These are phyloP conservation scores for Ilyonectria robusta DNA, from an alignment of 2,329 filamentous ascomycete species.

Conservation along the genomic window DNA sequence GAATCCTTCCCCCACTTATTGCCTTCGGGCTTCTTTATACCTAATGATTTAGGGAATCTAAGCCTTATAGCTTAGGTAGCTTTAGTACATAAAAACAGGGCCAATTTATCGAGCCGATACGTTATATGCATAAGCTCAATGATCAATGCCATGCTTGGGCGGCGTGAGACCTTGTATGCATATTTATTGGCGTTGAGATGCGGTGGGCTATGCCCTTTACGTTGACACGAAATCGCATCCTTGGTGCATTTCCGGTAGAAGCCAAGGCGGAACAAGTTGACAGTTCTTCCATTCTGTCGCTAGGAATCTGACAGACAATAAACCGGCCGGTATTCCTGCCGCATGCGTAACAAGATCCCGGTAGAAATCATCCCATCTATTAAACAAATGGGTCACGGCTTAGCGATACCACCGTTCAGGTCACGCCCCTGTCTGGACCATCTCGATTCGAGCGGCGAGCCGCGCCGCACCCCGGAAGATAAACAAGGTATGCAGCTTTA, in stretches of 20 bases:
- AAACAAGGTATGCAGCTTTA: slow-evolving; percentile 19
- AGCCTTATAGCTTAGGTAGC: no score
- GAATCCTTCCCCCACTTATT: no score
- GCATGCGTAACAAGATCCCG: not conserved
- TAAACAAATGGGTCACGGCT: slow-evolving; percentile 5
- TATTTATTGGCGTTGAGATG: not conserved
- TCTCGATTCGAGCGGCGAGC: slow-evolving; percentile 6
- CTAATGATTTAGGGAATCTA: no score
- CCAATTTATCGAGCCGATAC: no score
- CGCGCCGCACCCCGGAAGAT: not conserved
- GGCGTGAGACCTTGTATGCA: not conserved
- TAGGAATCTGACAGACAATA: not conserved
- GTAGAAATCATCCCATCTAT: slow-evolving; percentile 10
- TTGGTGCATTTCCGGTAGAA: not conserved
- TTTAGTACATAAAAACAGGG: no score
- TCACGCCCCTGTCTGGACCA: slow-evolving; percentile 2
- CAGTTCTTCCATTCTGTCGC: not conserved
- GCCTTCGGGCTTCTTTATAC: no score
- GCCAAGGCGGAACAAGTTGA: not conserved
- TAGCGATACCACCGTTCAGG: slow-evolving; percentile 15
- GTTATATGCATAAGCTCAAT: not conserved
- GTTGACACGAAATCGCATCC: not conserved
- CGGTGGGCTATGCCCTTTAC: not conserved
- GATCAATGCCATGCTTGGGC: not conserved
- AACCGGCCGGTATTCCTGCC: not conserved